Base-by-base conservation (phyloP, 2,329 filamentous ascomycete genomes). In the Myotisia sp. region DNA sequence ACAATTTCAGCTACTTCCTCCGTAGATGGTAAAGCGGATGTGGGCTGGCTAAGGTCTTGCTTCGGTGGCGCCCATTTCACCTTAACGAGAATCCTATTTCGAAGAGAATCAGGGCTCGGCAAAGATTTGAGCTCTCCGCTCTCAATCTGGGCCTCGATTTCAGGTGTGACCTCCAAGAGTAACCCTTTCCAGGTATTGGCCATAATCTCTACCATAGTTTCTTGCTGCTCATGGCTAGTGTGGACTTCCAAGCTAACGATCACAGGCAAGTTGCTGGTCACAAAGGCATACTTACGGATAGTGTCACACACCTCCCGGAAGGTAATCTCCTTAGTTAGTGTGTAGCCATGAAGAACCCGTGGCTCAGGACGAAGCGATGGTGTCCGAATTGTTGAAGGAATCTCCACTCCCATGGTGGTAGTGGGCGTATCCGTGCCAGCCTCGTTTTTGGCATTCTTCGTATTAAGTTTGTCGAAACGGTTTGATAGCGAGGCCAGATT, bases 201-300 rank as follows among this genome's bases (percentile, higher is more conserved):
- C 79, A 98, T 94, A 42, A 95, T 92, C 37, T 81, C 71, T 7
- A 93, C 86, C 82, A 95, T 94, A 33, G 80, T 70, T 43, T 84
- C 75, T 55, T 98, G 90, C 55, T 95, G 87, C 34, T 81, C 74
- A 1, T 69, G 62, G 40, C 78, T 73, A 9, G 84, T 79, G 54
- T 95, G 87, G 0, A 95, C 82, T 56, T 98, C 90, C 4, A 95
- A 67, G 53, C 85, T 93, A 44, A 95, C 74, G 38, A 95, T 92
- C 24, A 98, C 64, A 1, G 90, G 90, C 13, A 93, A 64, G 34
- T 80, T 71, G 39, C 73, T 86, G 5, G 64, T 70, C 18, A 72
- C 63, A 47, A 95, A 95, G 0, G 84, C 86, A 39, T 75, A 74
- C 37, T 92, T 74, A 24, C 71, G 68, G 41, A 95, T 80, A 0